These are phyloP conservation scores for Boletus huronensis DNA, from an alignment of 768 basidiomycete species.

Conservation along the genomic window DNA sequence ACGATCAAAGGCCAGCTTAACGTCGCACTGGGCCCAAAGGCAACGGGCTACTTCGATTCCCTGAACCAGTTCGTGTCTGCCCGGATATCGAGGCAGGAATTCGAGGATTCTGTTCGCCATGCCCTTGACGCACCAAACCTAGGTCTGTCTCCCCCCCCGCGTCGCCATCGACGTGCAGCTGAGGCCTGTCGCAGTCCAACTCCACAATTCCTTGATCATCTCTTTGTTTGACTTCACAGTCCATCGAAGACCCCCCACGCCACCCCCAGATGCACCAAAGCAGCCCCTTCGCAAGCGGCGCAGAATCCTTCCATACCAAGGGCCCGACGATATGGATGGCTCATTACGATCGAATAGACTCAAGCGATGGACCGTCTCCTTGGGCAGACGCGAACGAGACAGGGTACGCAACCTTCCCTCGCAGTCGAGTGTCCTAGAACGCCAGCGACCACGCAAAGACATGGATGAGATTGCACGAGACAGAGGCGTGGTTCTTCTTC, in stretches of 20 bases:
- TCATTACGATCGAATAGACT: conserved; percentile 60
- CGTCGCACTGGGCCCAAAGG: conserved; percentile 57
- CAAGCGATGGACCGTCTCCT: conserved; percentile 69
- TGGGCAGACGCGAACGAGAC: conserved; percentile 74
- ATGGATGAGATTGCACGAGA: conserved; percentile 70
- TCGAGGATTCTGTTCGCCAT: conserved; percentile 66
- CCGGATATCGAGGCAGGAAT: conserved; percentile 66
- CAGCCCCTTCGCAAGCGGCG: conserved; percentile 65
- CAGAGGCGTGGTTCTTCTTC: conserved; percentile 59
- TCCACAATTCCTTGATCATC: conserved; percentile 82
- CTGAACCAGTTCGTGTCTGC: conserved; percentile 69
- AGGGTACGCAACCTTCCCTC: conserved; percentile 53
- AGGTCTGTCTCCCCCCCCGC: conserved; percentile 27
- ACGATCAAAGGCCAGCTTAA: conserved; percentile 68
- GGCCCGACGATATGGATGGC: conserved; percentile 53
- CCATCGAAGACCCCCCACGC: conserved; percentile 63
- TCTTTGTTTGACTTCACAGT: conserved; percentile 79
- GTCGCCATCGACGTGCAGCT: background rate
- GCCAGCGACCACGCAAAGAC: conserved; percentile 43
- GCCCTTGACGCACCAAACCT: conserved; percentile 59
- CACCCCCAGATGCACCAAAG: conserved; percentile 59
- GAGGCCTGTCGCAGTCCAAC: conserved; percentile 50
- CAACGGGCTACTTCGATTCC: conserved; percentile 56
- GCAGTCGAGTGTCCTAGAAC: conserved; percentile 44
- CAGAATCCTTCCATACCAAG: conserved; percentile 68